Conservation (phyloP, 805 yeast species). For the Candida dajiaensis region DNA sequence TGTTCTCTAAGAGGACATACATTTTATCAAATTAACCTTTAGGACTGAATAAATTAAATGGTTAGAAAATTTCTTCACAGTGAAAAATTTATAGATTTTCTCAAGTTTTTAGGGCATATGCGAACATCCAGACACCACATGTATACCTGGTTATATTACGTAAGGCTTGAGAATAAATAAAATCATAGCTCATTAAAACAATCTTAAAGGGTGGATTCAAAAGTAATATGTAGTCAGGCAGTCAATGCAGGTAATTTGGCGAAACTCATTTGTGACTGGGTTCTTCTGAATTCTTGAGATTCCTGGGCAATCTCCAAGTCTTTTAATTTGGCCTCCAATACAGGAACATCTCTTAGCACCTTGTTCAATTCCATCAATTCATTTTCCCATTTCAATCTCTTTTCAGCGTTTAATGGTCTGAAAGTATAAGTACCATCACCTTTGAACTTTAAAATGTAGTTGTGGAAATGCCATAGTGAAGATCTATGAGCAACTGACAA, state of each 20-base stretch:
- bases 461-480: slow-evolving; percentile 89
- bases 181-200: background rate
- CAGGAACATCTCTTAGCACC: slow-evolving; percentile 63
- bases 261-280: slow-evolving; percentile 24
- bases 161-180: background rate
- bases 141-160: too few species aligned
- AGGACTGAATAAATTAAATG: too few species aligned
- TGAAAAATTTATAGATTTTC: background rate
- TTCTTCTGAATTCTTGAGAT: slow-evolving; percentile 26
- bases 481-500: slow-evolving; percentile 91
- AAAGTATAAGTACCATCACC: slow-evolving; percentile 71
- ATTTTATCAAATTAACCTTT: too few species aligned
- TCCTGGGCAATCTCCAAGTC: slow-evolving; percentile 52
- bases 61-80: too few species aligned
- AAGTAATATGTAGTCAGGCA: background rate
- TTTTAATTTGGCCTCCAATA: slow-evolving; percentile 56
- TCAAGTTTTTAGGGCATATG: background rate
- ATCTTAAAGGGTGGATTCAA: background rate
- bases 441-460: slow-evolving; percentile 73
- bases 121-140: background rate
- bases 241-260: slow-evolving; percentile 5
- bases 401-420: slow-evolving; percentile 61
- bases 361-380: slow-evolving; percentile 69
- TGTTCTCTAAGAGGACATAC: background rate
- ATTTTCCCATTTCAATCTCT: slow-evolving; percentile 69